phyloP scores from a whole-genome alignment of 495 filamentous ascomycete genomes.

The Saxophila tyrrhenica region DNA sequence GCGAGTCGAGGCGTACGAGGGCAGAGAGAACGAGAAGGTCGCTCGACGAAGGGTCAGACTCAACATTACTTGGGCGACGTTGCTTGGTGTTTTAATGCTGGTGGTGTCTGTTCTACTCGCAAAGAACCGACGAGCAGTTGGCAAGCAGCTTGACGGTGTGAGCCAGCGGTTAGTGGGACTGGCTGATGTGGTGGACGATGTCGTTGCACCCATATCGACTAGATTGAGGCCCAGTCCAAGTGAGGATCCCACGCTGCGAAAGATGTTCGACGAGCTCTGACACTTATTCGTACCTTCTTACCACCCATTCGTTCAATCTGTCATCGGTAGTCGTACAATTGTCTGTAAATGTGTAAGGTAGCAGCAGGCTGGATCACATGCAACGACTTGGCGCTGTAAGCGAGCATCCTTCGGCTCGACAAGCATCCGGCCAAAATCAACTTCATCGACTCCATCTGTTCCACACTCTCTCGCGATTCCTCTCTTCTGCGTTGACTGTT shows the following conservation, averaged over 20 bases:
- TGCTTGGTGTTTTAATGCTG: constrained; percentile 11
- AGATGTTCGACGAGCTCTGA: constrained; percentile 18
- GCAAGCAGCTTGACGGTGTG: not conserved
- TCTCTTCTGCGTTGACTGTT: no score
- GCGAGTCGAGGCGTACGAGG: constrained; percentile 61
- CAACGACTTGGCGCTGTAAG: no score
- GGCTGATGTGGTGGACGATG: constrained; percentile 2
- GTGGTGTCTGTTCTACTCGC: constrained; percentile 10
- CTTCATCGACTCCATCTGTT: no score
- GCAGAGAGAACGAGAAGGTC: constrained; percentile 61
- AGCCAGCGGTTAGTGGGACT: not conserved
- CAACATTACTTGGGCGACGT: constrained; percentile 10
- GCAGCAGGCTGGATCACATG: no score
- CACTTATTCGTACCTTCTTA: no score
- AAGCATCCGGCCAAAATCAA: not conserved
- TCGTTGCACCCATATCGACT: not conserved
- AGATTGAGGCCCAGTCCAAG: constrained; percentile 4
- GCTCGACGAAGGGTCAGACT: constrained; percentile 41
- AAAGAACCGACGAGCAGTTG: constrained; percentile 5
- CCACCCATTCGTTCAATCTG: no score
- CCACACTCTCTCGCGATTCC: no score
- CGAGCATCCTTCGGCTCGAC: not conserved
- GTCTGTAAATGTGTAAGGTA: no score
- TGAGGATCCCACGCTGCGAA: constrained; percentile 14
- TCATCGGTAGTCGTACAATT: no score